phyloP scores from a whole-genome alignment of 306 rosid species.

The Prunus davidiana region DNA sequence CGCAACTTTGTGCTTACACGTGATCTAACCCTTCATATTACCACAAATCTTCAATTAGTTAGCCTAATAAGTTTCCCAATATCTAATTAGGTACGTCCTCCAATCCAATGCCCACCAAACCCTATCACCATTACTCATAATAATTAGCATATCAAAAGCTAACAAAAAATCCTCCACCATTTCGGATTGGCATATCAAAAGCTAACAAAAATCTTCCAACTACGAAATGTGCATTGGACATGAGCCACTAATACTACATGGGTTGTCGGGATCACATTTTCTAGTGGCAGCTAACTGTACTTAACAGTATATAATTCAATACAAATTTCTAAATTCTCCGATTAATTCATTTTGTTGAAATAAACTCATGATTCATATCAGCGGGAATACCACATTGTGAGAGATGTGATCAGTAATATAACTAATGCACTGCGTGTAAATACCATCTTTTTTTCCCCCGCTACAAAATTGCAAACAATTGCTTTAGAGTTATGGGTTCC shows the following conservation, averaged over 20 bases:
- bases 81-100: not conserved
- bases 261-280: not conserved
- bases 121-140: not conserved
- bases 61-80: not conserved
- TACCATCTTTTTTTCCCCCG: not conserved
- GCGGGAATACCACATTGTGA: not conserved
- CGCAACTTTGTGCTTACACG: conserved; percentile 13
- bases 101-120: not conserved
- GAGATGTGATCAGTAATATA: not conserved
- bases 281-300: not conserved
- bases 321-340: not conserved
- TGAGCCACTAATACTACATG: conserved; percentile 2
- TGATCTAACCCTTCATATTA: conserved; percentile 1
- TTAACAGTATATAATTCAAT: not conserved
- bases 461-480: too few relatives aligned
- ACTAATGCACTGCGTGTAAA: not conserved
- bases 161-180: not conserved
- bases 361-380: too few relatives aligned
- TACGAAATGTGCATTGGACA: conserved; percentile 1
- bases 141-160: not conserved
- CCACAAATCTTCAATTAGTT: not conserved
- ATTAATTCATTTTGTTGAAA: too few relatives aligned
- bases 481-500: too few relatives aligned
- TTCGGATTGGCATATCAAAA: not conserved
- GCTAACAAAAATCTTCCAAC: not conserved